Conservation (phyloP, 768 basidiomycete genomes). For the Hysterangium stoloniferum region DNA sequence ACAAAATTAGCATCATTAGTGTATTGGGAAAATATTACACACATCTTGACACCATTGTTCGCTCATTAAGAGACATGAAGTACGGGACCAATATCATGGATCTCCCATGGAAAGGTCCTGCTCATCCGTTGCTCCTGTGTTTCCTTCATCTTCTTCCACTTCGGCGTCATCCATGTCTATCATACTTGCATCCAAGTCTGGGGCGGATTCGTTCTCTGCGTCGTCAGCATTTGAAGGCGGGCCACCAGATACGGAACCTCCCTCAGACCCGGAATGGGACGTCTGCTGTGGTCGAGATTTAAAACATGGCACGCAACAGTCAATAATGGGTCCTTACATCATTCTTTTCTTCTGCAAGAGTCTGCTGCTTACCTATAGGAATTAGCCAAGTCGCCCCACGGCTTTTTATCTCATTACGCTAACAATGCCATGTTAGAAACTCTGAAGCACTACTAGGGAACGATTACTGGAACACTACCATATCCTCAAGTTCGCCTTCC, state of each 20-base stretch:
- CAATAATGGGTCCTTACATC: conserved; percentile 41
- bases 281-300: neutral
- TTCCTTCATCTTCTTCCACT: conserved; percentile 33
- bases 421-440: conserved; percentile 2
- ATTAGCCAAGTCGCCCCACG: conserved; percentile 62
- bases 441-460: neutral
- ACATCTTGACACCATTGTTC: neutral
- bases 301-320: neutral
- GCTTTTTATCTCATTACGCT: conserved; percentile 54
- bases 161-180: conserved; percentile 45
- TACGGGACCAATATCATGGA: neutral
- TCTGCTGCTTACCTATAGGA: conserved; percentile 66
- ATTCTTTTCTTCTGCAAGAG: conserved; percentile 78
- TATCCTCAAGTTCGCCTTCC: conserved; percentile 72
- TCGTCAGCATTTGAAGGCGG: conserved; percentile 20
- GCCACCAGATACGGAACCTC: conserved; percentile 23
- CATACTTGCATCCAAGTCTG: conserved; percentile 62
- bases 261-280: conserved; percentile 3
- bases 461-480: conserved; percentile 34
- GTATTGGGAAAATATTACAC: neutral
- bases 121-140: conserved; percentile 22
- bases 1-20: conserved; percentile 19
- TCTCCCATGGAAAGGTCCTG: conserved; percentile 28
- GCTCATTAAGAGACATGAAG: no score
- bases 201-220: conserved; percentile 18